Evolutionary conservation across 129 eudicot species (phyloP).

Genomic region (Smallanthus sonchifolius): DNA sequence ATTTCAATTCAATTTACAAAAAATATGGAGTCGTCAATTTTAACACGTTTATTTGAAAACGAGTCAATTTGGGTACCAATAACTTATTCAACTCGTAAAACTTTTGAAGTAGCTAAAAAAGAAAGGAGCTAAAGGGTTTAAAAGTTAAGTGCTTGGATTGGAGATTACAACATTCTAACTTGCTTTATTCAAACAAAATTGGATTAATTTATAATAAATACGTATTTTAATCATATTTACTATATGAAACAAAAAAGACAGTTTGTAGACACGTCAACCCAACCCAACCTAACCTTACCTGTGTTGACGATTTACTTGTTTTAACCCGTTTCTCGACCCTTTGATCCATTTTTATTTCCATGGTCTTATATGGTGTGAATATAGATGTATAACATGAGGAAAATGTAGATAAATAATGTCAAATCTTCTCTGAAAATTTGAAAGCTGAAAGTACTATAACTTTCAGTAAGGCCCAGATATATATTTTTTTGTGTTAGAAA

Average conservation of each 20-base stretch:
- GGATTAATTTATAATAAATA: not conserved
- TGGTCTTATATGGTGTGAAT: not conserved
- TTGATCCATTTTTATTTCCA: not conserved
- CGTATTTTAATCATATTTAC: not conserved
- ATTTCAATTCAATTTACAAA: slow-evolving; percentile 17
- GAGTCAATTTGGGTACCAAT: not conserved
- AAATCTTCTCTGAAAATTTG: not conserved
- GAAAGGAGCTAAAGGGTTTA: not conserved
- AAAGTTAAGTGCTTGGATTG: not conserved
- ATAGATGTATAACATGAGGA: not conserved
- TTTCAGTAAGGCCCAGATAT: slow-evolving; percentile 5
- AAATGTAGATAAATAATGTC: not conserved
- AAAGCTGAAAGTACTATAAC: slow-evolving; percentile 1
- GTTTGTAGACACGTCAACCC: not conserved
- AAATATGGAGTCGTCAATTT: not conserved
- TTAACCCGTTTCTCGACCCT: not conserved
- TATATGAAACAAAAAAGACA: not conserved
- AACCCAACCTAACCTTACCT: not conserved
- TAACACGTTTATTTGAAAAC: not conserved
- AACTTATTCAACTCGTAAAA: not conserved
- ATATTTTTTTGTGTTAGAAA: not conserved
- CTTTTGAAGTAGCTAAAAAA: not conserved
- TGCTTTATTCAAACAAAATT: not conserved
- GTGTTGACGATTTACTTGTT: not conserved
- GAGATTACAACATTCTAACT: not conserved